Percentiles rank a stretch among this genome's conserved stretches.
These are phyloP conservation scores for Cyberlindnera nakhonratchasimensis DNA, from an alignment of 805 yeast genomes.

Conservation along the genomic window DNA sequence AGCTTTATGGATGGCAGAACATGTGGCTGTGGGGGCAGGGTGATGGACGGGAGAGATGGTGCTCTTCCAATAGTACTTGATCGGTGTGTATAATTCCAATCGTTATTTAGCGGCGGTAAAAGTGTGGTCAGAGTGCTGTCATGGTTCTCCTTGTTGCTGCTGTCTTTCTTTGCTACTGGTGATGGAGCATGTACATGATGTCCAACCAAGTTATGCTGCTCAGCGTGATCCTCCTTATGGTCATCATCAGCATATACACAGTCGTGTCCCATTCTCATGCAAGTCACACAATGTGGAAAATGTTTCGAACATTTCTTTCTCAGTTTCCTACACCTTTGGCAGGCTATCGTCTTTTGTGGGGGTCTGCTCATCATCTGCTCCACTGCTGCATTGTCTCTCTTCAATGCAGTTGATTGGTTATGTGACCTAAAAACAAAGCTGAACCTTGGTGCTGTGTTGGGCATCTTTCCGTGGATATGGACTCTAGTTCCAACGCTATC, in stretches of 20 bases:
- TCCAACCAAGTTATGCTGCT: no score
- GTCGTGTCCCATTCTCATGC: slow-evolving; percentile 40
- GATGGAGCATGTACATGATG: no score
- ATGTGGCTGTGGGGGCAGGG: background rate
- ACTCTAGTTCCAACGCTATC: no score
- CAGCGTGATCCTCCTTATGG: background rate
- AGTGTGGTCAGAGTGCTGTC: background rate
- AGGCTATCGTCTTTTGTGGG: slow-evolving; percentile 23
- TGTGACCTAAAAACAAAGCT: slow-evolving; percentile 19
- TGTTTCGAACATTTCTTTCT: slow-evolving; percentile 53
- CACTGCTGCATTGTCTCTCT: slow-evolving; percentile 5
- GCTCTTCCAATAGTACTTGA: background rate
- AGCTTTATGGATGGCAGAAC: slow-evolving; percentile 12
- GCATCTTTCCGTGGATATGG: background rate
- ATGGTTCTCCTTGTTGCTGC: background rate
- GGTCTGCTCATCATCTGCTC: slow-evolving; percentile 9
- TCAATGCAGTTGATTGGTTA: slow-evolving; percentile 15
- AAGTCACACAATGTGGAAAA: slow-evolving; percentile 46
- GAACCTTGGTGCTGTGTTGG: background rate
- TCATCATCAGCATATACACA: slow-evolving; percentile 27
- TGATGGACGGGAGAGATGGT: background rate
- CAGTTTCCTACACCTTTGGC: slow-evolving; percentile 28
- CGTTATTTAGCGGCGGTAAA: slow-evolving; percentile 12
- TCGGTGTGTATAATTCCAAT: slow-evolving; percentile 6
- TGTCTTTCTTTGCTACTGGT: background rate